Evolutionary conservation across 306 rosid species (phyloP).

Genomic region (Medicago truncatula): DNA sequence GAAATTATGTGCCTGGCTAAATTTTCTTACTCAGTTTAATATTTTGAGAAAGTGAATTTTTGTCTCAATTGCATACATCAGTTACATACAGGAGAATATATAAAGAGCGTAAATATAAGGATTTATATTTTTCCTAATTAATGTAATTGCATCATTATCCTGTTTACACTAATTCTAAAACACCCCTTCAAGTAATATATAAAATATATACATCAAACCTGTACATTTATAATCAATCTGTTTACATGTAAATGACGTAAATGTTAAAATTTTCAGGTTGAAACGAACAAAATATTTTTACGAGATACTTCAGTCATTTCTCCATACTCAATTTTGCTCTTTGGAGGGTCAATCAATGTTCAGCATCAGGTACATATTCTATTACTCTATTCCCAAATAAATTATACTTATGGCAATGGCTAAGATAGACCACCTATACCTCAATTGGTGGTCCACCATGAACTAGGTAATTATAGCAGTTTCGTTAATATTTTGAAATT

Average conservation of each 20-base stretch:
- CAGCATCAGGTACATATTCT: slow-evolving; percentile 79
- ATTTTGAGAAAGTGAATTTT: background rate
- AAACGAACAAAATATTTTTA: slow-evolving; percentile 81
- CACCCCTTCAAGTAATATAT: background rate
- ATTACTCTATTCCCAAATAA: slow-evolving; percentile 2
- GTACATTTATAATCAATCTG: slow-evolving; percentile 3
- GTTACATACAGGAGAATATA: background rate
- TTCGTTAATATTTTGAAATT: too few relatives aligned
- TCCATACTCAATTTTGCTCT: slow-evolving; percentile 90
- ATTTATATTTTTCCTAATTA: background rate
- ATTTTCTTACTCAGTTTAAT: background rate
- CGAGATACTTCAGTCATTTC: slow-evolving; percentile 85
- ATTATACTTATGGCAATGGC: slow-evolving; percentile 4
- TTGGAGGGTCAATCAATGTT: slow-evolving; percentile 86
- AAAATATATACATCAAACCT: background rate
- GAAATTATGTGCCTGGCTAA: background rate
- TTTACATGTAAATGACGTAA: background rate
- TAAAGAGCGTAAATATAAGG: background rate
- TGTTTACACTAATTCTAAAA: background rate
- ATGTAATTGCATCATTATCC: background rate
- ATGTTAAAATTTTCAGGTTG: slow-evolving; percentile 64
- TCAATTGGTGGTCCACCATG: too few relatives aligned
- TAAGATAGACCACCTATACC: slow-evolving; percentile 11
- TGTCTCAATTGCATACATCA: background rate
- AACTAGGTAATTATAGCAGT: too few relatives aligned